Evolutionary conservation across 2,329 filamentous ascomycete species (phyloP), one percentile per base, ranked within the genome.

Genomic region (Alternaria atra): DNA sequence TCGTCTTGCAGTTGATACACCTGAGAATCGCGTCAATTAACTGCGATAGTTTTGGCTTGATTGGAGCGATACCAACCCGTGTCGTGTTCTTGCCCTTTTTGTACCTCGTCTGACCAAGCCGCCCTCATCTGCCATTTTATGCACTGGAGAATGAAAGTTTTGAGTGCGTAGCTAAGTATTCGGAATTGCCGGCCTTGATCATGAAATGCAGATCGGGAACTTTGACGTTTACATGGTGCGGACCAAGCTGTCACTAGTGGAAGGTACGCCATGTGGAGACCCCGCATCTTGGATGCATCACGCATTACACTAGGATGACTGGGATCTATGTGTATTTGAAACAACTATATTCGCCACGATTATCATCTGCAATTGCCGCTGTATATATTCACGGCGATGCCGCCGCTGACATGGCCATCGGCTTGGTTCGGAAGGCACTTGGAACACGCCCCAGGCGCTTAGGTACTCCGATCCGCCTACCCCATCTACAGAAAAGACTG

Each of bases 1-100:
- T 69, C 9, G 43, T 27, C 2, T 66, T 63, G 52, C 68, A 69
- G 42, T 68, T 69, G 8, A 58, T 37, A 43, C 67, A 67, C 8
- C 53, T 58, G 30, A 3, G 13, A 15, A 30, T 29, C 1, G 17
- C 0, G 29, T 58, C 4, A 60, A 2, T n/a, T 10, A 20, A 20
- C 23, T 2, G n/a, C 20, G 5, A 7, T 59, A 7, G 15, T 15
- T 40, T 13, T 20, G 46, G 25, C 5, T 6, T 58, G 34, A 10
- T 30, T 35, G 2, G 20, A 6, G n/a, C 4, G 6, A 13, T 12
- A 52, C 47, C 43, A 15, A 60, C 46, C 58, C 58, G 20, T 58
- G 46, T 4, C 58, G 47, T n/a, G 58, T 60, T 47, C 58, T 60
- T 51, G 25, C 58, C 20, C 46, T 52, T 27, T 60, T 60, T 6